These are phyloP conservation scores for Lecanicillium sp. DNA, from an alignment of 2,329 filamentous ascomycete genomes.

Conservation along the genomic window DNA sequence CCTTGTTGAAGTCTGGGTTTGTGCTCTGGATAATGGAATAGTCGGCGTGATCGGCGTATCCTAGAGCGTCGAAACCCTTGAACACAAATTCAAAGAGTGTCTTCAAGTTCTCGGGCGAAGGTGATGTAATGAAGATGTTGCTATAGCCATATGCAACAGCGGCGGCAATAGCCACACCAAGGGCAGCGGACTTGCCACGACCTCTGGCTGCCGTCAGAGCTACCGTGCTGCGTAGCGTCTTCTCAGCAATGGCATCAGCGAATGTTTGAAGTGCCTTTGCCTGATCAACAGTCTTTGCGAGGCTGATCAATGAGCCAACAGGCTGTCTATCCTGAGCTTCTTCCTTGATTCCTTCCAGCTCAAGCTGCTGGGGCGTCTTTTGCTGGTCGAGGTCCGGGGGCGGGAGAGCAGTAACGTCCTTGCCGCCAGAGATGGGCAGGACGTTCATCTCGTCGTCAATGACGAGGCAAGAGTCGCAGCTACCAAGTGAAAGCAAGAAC, in stretches of 20 bases:
- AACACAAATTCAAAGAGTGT: conserved; percentile 98
- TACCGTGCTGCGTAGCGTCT: conserved; percentile 89
- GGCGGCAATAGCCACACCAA: conserved; percentile 89
- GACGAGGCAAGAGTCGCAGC: conserved; percentile 88
- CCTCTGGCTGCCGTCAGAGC: conserved; percentile 89
- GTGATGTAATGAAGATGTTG: conserved; percentile 98
- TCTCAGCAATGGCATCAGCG: conserved; percentile 91
- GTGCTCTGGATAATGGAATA: conserved; percentile 98
- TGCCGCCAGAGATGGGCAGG: conserved; percentile 90
- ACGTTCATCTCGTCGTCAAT: conserved; percentile 98
- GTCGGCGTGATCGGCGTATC: conserved; percentile 90
- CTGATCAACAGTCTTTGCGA: conserved; percentile 89
- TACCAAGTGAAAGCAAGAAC: conserved; percentile 90
- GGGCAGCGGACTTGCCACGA: conserved; percentile 90
- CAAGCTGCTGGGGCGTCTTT: conserved; percentile 62
- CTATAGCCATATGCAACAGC: conserved; percentile 95
- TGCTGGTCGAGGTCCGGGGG: conserved; percentile 65
- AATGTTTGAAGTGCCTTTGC: conserved; percentile 96
- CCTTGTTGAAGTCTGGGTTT: conserved; percentile 98
- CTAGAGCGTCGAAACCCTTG: conserved; percentile 92
- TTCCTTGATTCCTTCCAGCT: conserved; percentile 82
- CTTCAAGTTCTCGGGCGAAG: conserved; percentile 96
- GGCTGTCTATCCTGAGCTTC: conserved; percentile 77
- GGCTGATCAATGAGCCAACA: conserved; percentile 71
- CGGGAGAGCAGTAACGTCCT: conserved; percentile 75